Conservation (phyloP, 306 rosid species). For the Vigna trinervia region DNA sequence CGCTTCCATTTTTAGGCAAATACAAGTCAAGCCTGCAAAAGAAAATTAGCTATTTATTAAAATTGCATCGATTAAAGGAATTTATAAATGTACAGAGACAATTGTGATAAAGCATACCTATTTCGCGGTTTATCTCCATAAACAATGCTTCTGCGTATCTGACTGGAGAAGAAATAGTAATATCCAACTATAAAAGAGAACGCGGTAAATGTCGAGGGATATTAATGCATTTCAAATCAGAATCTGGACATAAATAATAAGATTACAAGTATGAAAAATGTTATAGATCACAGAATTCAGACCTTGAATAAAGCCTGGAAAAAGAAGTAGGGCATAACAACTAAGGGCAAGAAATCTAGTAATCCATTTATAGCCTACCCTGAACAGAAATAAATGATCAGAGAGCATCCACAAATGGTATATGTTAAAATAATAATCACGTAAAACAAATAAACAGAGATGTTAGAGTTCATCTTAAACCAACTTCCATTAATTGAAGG, state of each 20-base stretch:
- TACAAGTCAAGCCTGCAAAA: constrained; percentile 84
- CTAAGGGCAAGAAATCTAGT: constrained; percentile 75
- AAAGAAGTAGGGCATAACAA: constrained; percentile 68
- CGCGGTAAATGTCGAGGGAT: constrained; percentile 24
- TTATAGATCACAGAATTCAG: constrained; percentile 35
- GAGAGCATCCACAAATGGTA: constrained; percentile 43
- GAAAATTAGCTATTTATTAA: constrained; percentile 43
- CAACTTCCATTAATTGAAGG: background rate
- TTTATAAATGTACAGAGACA: constrained; percentile 7
- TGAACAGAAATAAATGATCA: constrained; percentile 67
- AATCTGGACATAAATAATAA: constrained; percentile 7
- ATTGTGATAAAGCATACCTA: constrained; percentile 55
- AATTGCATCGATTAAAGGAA: constrained; percentile 29
- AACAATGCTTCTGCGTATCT: constrained; percentile 76
- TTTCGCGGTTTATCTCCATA: constrained; percentile 93
- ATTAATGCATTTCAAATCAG: constrained; percentile 32
- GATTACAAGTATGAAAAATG: constrained; percentile 21
- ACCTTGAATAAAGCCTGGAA: constrained; percentile 94
- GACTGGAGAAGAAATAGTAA: constrained; percentile 76
- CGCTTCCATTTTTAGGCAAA: constrained; percentile 65
- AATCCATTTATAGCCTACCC: constrained; percentile 95
- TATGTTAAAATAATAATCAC: background rate
- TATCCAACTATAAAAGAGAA: constrained; percentile 75
- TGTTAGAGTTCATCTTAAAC: background rate
- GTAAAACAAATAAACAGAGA: constrained; percentile 36